Conservation (phyloP, 2,329 filamentous ascomycete genomes). For the Neofusicoccum sp. region DNA sequence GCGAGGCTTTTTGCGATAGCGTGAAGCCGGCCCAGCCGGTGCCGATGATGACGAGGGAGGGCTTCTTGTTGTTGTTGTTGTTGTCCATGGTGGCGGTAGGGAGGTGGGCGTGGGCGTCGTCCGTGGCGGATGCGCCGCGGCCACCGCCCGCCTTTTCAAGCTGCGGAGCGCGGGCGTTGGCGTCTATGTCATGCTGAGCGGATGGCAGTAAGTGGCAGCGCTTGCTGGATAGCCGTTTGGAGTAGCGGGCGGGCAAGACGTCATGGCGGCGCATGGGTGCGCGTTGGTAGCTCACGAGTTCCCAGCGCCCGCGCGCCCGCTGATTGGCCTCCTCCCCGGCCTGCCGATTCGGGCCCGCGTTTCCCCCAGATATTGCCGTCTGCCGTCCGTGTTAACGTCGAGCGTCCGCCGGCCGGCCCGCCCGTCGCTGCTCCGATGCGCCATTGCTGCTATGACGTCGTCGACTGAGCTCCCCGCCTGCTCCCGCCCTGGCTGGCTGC, state of each 20-base stretch:
- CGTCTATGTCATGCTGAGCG: slow-evolving; percentile 1
- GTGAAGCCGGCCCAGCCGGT: slow-evolving; percentile 44
- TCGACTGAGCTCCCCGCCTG: no score
- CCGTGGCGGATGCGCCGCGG: neutral
- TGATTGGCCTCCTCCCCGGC: neutral
- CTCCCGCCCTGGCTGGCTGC: no score
- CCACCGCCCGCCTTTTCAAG: neutral
- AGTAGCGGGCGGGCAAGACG: neutral
- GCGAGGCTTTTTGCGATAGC: slow-evolving; percentile 36
- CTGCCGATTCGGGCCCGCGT: neutral
- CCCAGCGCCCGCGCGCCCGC: neutral
- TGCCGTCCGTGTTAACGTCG: no score
- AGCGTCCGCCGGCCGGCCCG: no score
- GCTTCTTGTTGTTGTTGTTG: neutral
- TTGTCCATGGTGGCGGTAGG: neutral
- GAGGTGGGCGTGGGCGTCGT: neutral
- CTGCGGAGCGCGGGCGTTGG: neutral
- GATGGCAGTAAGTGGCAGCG: neutral
- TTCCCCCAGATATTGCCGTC: neutral
- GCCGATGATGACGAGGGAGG: slow-evolving; percentile 35
- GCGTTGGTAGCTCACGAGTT: neutral
- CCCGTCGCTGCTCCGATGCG: no score
- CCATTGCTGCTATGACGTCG: no score
- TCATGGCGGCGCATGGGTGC: neutral
- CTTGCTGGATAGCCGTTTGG: neutral